Evolutionary conservation across 495 filamentous ascomycete genomes (phyloP).

Genomic region (Cudoniella acicularis): DNA sequence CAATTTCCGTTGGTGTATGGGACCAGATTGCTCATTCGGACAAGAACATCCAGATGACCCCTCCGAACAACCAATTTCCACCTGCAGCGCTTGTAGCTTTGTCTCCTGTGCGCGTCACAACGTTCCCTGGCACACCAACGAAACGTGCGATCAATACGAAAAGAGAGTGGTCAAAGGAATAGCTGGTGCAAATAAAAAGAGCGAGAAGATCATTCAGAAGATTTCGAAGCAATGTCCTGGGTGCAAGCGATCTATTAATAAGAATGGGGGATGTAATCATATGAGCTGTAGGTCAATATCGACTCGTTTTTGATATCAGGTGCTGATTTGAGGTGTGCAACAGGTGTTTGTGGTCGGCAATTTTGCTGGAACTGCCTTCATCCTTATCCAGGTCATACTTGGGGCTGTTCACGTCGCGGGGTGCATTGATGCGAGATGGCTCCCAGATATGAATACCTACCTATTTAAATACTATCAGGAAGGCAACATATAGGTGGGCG

Average conservation of each 20-base stretch:
- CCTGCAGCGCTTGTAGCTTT: slow-evolving; percentile 14
- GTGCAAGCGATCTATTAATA: slow-evolving; percentile 16
- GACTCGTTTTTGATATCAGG: background rate
- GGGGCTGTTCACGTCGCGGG: slow-evolving; percentile 1
- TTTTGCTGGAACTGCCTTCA: slow-evolving; percentile 18
- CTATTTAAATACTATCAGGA: too few species aligned
- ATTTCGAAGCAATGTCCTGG: slow-evolving; percentile 14
- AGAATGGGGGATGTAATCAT: slow-evolving; percentile 21
- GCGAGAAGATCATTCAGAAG: slow-evolving; percentile 16
- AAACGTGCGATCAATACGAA: slow-evolving; percentile 20
- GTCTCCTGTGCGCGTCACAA: slow-evolving; percentile 8
- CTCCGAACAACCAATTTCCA: slow-evolving; percentile 2
- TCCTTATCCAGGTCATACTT: slow-evolving; percentile 11
- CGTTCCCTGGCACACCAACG: slow-evolving; percentile 13
- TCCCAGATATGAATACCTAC: too few species aligned
- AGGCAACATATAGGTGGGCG: too few species aligned
- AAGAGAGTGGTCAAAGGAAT: background rate
- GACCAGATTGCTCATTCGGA: slow-evolving; percentile 10
- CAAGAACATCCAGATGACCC: slow-evolving; percentile 11
- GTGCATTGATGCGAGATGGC: background rate
- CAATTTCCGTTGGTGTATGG: slow-evolving; percentile 17
- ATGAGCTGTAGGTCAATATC: slow-evolving; percentile 15
- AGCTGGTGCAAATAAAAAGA: slow-evolving; percentile 1
- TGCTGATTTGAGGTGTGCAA: background rate
- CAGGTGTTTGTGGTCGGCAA: slow-evolving; percentile 12